Conservation (phyloP, 116 monocot genomes). For the Iris pallida region DNA sequence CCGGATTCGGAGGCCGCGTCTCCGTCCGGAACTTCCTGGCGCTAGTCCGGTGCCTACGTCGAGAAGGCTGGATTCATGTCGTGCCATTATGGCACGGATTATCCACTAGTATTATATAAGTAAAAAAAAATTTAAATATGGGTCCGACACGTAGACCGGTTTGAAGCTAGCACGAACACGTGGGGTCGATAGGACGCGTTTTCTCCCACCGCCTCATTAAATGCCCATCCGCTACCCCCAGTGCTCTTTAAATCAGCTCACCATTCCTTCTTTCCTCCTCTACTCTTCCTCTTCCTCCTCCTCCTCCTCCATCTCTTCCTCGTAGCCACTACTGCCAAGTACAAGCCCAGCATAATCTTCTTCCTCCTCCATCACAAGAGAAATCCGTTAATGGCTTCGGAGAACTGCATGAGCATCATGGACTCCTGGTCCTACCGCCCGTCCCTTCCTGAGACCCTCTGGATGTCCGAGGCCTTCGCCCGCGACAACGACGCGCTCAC, state of each 20-base stretch:
- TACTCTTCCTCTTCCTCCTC: too few species aligned
- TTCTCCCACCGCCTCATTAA: constrained; percentile 19
- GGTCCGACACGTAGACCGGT: constrained; percentile 14
- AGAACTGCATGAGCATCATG: constrained; percentile 14
- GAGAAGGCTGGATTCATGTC: too few species aligned
- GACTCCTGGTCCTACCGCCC: constrained; percentile 23
- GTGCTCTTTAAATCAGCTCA: constrained; percentile 1
- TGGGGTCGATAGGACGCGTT: background rate
- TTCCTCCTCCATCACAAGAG: background rate
- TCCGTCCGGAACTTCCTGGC: too few species aligned
- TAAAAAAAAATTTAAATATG: too few species aligned
- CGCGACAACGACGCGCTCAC: constrained; percentile 49
- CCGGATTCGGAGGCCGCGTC: too few species aligned
- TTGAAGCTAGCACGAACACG: too few species aligned
- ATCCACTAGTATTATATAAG: too few species aligned
- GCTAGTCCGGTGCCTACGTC: too few species aligned
- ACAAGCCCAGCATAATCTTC: too few species aligned
- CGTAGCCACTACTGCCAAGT: background rate
- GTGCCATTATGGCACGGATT: too few species aligned
- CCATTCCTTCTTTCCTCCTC: background rate
- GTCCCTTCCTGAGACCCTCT: background rate
- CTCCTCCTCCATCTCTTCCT: too few species aligned
- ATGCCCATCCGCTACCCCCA: background rate
- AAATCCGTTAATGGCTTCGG: background rate
- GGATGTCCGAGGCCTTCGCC: constrained; percentile 23